Conservation (phyloP, 1,139 yeast genomes). For the Scheffersomyces cryptocercus region DNA sequence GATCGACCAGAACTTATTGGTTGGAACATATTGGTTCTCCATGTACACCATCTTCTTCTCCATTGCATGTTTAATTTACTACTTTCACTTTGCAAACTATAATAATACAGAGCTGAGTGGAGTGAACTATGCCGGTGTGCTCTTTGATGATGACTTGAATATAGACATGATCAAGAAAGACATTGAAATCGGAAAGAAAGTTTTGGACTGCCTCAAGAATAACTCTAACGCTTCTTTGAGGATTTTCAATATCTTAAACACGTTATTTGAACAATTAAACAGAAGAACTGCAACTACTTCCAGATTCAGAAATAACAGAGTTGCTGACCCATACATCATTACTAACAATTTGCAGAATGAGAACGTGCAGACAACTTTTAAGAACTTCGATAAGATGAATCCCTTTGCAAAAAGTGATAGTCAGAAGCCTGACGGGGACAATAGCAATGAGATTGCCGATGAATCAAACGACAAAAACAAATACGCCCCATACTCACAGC, state of each 20-base stretch:
- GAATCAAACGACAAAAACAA: neutral
- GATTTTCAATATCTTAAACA: conserved; percentile 76
- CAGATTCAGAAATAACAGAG: conserved; percentile 3
- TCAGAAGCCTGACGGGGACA: neutral
- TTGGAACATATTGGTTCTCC: conserved; percentile 93
- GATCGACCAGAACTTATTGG: conserved; percentile 69
- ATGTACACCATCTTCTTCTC: conserved; percentile 91
- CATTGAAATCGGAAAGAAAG: conserved; percentile 79
- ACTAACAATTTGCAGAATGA: conserved; percentile 8
- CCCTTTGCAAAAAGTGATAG: conserved; percentile 15
- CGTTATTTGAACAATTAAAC: conserved; percentile 79
- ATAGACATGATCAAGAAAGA: conserved; percentile 70
- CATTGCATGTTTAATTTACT: conserved; percentile 83
- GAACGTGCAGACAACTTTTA: conserved; percentile 29
- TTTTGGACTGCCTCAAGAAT: conserved; percentile 69
- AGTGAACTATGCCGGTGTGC: conserved; percentile 45
- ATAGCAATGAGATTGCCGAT: neutral
- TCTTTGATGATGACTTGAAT: conserved; percentile 61
- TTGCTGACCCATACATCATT: neutral
- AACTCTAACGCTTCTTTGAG: conserved; percentile 77
- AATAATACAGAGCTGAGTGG: conserved; percentile 21
- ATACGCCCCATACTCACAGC: neutral
- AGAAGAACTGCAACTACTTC: conserved; percentile 57
- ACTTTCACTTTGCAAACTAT: conserved; percentile 69
- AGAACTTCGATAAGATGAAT: conserved; percentile 39